Evolutionary conservation across 2,329 filamentous ascomycete genomes (phyloP).

Genomic region (Anisogramma anomala): DNA sequence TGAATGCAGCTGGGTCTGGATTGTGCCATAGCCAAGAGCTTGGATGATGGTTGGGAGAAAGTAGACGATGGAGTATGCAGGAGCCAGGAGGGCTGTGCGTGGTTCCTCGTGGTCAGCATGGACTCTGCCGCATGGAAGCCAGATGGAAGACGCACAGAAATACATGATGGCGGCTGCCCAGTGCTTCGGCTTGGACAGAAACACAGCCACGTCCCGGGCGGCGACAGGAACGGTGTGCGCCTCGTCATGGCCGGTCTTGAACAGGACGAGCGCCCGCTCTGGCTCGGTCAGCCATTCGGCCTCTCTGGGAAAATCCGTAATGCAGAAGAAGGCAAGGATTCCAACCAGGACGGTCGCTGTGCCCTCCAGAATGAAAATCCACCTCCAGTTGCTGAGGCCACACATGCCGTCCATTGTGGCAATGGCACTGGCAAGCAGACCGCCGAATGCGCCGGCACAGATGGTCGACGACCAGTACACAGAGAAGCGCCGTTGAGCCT

Average conservation of each 20-base stretch:
- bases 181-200: slow-evolving; percentile 37
- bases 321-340: slow-evolving; percentile 51
- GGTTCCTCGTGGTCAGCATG: neutral
- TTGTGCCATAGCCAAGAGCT: slow-evolving; percentile 43
- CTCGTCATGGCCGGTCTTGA: too few relatives aligned
- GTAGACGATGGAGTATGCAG: slow-evolving; percentile 44
- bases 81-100: slow-evolving; percentile 37
- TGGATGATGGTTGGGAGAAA: slow-evolving; percentile 55
- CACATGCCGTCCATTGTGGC: slow-evolving; percentile 31
- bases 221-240: too few relatives aligned
- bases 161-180: slow-evolving; percentile 21
- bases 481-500: slow-evolving; percentile 47
- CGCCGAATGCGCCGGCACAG: slow-evolving; percentile 66
- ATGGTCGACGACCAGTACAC: slow-evolving; percentile 78
- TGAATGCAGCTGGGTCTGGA: slow-evolving; percentile 54
- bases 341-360: slow-evolving; percentile 39
- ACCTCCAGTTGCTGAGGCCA: slow-evolving; percentile 36
- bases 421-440: slow-evolving; percentile 40
- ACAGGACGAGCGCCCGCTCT: slow-evolving; percentile 60
- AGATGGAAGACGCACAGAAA: slow-evolving; percentile 31
- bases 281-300: slow-evolving; percentile 60
- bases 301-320: slow-evolving; percentile 73
- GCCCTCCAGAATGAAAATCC: slow-evolving; percentile 43
- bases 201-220: too few relatives aligned
- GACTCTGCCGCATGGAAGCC: neutral